Evolutionary conservation across 139 green algal genomes (phyloP), one percentile per base, ranked within the genome.

Genomic region (Chlorella sorokiniana): DNA sequence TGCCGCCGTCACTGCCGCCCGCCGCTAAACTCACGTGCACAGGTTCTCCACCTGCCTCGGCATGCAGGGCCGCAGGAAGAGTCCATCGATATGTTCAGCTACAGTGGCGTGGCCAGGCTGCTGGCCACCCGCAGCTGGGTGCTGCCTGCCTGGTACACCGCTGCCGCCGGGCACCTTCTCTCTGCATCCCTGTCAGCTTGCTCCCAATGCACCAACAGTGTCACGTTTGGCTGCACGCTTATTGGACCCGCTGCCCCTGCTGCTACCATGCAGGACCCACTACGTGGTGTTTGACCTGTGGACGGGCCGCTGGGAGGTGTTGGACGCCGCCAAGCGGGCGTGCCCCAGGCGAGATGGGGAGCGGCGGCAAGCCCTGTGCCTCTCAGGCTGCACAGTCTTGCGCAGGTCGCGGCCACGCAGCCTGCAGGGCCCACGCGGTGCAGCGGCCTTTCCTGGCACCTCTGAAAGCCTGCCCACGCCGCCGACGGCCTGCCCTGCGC

Each of bases 221-320:
- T 14, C 63, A 41, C 11, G 9, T 25, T 69, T n/a, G 9, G 9
- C n/a, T 45, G 33, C n/a, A n/a, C n/a, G n/a, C n/a, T n/a, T n/a
- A n/a, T n/a, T n/a, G n/a, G n/a, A n/a, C n/a, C n/a, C n/a, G n/a
- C 37, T 31, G 38, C 65, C 22, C 37, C 14, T 35, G 22, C 2
- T 33, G 0, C 45, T 11, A 0, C n/a, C 16, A 1, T 44, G 54
- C 73, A 80, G 73, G 73, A 38, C 56, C 11, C 73, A 80, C 73
- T 80, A 70, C 54, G 54, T 65, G 22, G 73, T 40, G 3, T 80
- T 80, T 42, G 73, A 80, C 40, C 51, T 80, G 37, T 80, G 54
- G 54, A 40, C 54, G 54, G 73, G 37, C 0, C 54, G 73, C 33
- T 80, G 73, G 73, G 73, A 80, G 38, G 54, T 69, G 27, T 1